A percentile compares a stretch with the other conserved stretches of the same genome.
phyloP scores from a whole-genome alignment of 2,329 filamentous ascomycete genomes.

The Trichoderma sp. region DNA sequence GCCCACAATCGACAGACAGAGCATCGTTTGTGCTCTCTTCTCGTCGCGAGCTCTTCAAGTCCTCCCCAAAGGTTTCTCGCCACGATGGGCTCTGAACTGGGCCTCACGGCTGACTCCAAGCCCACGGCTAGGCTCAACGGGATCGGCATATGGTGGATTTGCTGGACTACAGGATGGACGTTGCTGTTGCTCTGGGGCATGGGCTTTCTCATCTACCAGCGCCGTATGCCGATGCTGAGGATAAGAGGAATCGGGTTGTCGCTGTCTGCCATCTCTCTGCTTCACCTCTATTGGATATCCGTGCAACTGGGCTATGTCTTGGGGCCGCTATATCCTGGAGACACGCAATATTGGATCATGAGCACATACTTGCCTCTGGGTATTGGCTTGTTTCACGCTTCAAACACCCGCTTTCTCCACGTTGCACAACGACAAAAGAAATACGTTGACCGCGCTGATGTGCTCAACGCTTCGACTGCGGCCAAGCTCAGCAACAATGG shows the following conservation, averaged over 20 bases:
- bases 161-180: constrained; percentile 36
- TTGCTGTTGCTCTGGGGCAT: constrained; percentile 38
- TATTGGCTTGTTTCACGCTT: constrained; percentile 64
- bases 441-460: constrained; percentile 23
- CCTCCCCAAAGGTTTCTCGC: neutral
- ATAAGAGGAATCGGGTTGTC: constrained; percentile 42
- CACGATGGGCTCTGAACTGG: constrained; percentile 30
- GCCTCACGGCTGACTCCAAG: constrained; percentile 25
- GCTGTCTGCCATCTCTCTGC: constrained; percentile 38
- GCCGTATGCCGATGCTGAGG: constrained; percentile 38
- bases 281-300: constrained; percentile 43
- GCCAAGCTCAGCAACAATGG: constrained; percentile 22
- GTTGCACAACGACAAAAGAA: constrained; percentile 51
- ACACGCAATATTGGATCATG: constrained; percentile 64
- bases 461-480: neutral
- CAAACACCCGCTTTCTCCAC: constrained; percentile 58
- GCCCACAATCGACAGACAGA: neutral
- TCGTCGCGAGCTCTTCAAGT: neutral
- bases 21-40: neutral
- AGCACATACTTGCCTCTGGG: constrained; percentile 61
- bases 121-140: constrained; percentile 25
- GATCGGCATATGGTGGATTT: constrained; percentile 37
- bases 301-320: constrained; percentile 40
- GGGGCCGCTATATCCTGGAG: constrained; percentile 42
- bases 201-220: constrained; percentile 38